Percentiles rank a stretch among this genome's conserved stretches.
Evolutionary conservation across 2,329 filamentous ascomycete genomes (phyloP).

Genomic region (Scleromitrula shiraiana): DNA sequence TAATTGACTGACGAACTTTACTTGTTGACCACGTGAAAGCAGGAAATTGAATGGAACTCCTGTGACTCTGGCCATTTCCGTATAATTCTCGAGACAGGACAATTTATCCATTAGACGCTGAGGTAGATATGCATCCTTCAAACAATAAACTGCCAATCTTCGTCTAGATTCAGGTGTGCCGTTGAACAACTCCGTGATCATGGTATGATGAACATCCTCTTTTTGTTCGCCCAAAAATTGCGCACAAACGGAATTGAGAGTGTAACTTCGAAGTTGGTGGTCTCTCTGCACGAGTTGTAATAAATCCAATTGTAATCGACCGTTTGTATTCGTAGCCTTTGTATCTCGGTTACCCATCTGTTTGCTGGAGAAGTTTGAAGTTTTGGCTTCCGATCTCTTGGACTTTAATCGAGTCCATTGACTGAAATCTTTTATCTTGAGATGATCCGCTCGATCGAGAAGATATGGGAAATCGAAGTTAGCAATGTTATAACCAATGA

Average conservation of each 20-base stretch:
- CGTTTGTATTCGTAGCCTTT: conserved; percentile 90
- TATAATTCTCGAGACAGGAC: conserved; percentile 98
- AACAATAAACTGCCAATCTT: conserved; percentile 86
- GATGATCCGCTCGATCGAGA: conserved; percentile 74
- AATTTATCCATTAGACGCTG: conserved; percentile 94
- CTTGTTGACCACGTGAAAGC: conserved; percentile 84
- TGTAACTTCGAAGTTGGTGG: conserved; percentile 92
- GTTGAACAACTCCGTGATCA: conserved; percentile 98
- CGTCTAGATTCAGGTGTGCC: conserved; percentile 88
- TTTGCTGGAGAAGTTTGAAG: conserved; percentile 90
- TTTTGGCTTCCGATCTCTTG: conserved; percentile 61
- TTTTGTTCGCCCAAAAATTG: conserved; percentile 97
- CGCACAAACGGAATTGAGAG: conserved; percentile 89
- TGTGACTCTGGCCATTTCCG: conserved; percentile 98
- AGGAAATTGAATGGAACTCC: conserved; percentile 96
- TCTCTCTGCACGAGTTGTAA: conserved; percentile 94
- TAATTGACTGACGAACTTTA: conserved; percentile 95
- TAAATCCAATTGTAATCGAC: conserved; percentile 83
- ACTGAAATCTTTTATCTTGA: conserved; percentile 74
- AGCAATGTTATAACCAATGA: conserved; percentile 97
- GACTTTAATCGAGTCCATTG: conserved; percentile 78
- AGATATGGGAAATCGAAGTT: conserved; percentile 99
- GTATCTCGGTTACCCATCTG: conserved; percentile 96
- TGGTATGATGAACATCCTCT: conserved; percentile 96
- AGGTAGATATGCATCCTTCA: conserved; percentile 95